phyloP scores from a whole-genome alignment of 176 grass and related monocot genomes.

The Guadua angustifolia region DNA sequence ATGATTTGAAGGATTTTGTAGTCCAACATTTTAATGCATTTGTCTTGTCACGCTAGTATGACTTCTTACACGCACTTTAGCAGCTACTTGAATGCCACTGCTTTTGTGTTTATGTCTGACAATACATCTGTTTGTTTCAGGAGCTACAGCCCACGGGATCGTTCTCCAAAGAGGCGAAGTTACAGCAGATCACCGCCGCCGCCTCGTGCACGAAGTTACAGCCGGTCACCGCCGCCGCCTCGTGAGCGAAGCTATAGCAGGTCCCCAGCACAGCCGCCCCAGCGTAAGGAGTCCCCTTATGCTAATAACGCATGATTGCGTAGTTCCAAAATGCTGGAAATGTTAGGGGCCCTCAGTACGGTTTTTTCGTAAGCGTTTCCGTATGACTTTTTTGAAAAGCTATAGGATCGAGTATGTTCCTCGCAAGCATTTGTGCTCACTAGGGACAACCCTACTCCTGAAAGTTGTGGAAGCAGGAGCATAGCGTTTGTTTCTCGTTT shows the following conservation, averaged over 20 bases:
- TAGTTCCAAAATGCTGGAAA: slow-evolving; percentile 35
- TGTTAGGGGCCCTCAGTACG: not conserved
- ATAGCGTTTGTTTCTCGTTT: slow-evolving; percentile 43
- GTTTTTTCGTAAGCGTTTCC: slow-evolving; percentile 16
- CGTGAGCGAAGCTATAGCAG: slow-evolving; percentile 48
- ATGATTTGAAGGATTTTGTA: not conserved
- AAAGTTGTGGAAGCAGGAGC: slow-evolving; percentile 52
- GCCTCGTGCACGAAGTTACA: slow-evolving; percentile 51
- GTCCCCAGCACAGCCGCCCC: slow-evolving; percentile 56
- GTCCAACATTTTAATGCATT: not conserved
- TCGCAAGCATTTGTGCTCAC: slow-evolving; percentile 13
- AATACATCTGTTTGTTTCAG: slow-evolving; percentile 39
- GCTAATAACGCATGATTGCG: slow-evolving; percentile 52
- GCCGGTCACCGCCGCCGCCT: slow-evolving; percentile 58
- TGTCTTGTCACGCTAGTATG: not conserved
- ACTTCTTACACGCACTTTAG: slow-evolving; percentile 14
- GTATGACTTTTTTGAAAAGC: slow-evolving; percentile 37
- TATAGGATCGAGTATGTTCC: slow-evolving; percentile 31
- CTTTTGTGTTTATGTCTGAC: slow-evolving; percentile 26
- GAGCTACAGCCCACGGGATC: slow-evolving; percentile 85
- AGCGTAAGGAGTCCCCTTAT: slow-evolving; percentile 74
- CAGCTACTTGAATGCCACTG: not conserved
- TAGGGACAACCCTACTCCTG: slow-evolving; percentile 40
- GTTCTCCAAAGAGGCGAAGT: slow-evolving; percentile 78
- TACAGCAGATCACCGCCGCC: slow-evolving; percentile 46